Conservation (phyloP, 2,329 filamentous ascomycete species). For the Rhynchosporium secalis region DNA sequence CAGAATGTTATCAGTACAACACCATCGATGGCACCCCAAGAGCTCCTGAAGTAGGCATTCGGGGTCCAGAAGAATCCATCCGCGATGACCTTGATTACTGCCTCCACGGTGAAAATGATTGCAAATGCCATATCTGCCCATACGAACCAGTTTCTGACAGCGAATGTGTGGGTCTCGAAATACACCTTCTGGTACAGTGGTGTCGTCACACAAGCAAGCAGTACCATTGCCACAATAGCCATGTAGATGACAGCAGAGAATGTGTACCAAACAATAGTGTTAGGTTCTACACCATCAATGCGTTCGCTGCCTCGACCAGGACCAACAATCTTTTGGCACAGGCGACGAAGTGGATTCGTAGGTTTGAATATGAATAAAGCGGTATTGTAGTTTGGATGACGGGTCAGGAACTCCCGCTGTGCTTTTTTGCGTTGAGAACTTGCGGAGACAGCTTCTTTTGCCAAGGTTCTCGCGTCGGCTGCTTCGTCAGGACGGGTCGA, state of each 20-base stretch:
- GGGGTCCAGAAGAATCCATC: slow-evolving; percentile 97
- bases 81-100: slow-evolving; percentile 87
- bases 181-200: slow-evolving; percentile 92
- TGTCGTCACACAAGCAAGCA: slow-evolving; percentile 90
- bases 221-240: slow-evolving; percentile 95
- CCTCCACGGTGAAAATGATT: slow-evolving; percentile 80
- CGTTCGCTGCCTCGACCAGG: slow-evolving; percentile 85
- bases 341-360: slow-evolving; percentile 70
- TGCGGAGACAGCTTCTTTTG: slow-evolving; percentile 83
- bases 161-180: slow-evolving; percentile 61
- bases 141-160: slow-evolving; percentile 83
- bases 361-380: slow-evolving; percentile 85
- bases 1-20: slow-evolving; percentile 89
- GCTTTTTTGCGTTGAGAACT: slow-evolving; percentile 80
- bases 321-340: slow-evolving; percentile 89
- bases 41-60: slow-evolving; percentile 93
- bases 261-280: slow-evolving; percentile 85
- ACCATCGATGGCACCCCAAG: slow-evolving; percentile 95
- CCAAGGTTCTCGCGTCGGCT: slow-evolving; percentile 83
- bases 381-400: slow-evolving; percentile 89
- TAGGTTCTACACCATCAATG: slow-evolving; percentile 86
- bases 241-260: slow-evolving; percentile 94
- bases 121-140: slow-evolving; percentile 93
- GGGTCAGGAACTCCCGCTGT: slow-evolving; percentile 85
- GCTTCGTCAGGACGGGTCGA: slow-evolving; percentile 68